Percentiles rank a stretch among this genome's conserved stretches.
Evolutionary conservation across 768 basidiomycete species (phyloP).

Genomic region (Neoboletus magnificus): DNA sequence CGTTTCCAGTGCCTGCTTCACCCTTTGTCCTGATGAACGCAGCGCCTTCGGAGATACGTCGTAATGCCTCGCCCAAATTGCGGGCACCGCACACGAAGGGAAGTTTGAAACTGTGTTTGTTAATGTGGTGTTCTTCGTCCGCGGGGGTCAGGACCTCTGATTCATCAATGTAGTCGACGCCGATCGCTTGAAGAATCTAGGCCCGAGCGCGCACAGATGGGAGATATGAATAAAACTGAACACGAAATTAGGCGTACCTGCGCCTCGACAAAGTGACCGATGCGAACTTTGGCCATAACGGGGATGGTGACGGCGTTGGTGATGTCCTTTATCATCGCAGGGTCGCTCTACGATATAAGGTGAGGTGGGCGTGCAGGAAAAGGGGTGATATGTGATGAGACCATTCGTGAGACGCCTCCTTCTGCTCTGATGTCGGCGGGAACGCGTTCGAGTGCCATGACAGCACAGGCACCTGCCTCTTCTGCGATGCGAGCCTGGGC

Average conservation of each 20-base stretch:
- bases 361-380: neutral
- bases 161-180: slow-evolving; percentile 96
- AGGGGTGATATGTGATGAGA: slow-evolving; percentile 34
- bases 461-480: slow-evolving; percentile 95
- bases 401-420: slow-evolving; percentile 97
- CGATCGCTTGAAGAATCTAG: slow-evolving; percentile 89
- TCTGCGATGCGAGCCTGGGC: slow-evolving; percentile 90
- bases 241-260: slow-evolving; percentile 49
- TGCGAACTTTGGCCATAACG: slow-evolving; percentile 94
- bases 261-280: slow-evolving; percentile 97
- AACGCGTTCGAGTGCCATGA: slow-evolving; percentile 95
- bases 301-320: slow-evolving; percentile 93
- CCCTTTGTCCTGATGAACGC: slow-evolving; percentile 99
- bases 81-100: slow-evolving; percentile 97
- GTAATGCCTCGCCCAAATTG: slow-evolving; percentile 92
- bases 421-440: slow-evolving; percentile 91
- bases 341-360: slow-evolving; percentile 64
- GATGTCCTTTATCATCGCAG: slow-evolving; percentile 95
- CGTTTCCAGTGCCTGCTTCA: slow-evolving; percentile 85
- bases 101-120: slow-evolving; percentile 92
- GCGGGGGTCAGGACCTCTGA: slow-evolving; percentile 94
- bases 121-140: slow-evolving; percentile 94
- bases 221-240: neutral
- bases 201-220: neutral
- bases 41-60: slow-evolving; percentile 95